Conservation (phyloP, 2,329 filamentous ascomycete species). For the Cercospora citrullina region DNA sequence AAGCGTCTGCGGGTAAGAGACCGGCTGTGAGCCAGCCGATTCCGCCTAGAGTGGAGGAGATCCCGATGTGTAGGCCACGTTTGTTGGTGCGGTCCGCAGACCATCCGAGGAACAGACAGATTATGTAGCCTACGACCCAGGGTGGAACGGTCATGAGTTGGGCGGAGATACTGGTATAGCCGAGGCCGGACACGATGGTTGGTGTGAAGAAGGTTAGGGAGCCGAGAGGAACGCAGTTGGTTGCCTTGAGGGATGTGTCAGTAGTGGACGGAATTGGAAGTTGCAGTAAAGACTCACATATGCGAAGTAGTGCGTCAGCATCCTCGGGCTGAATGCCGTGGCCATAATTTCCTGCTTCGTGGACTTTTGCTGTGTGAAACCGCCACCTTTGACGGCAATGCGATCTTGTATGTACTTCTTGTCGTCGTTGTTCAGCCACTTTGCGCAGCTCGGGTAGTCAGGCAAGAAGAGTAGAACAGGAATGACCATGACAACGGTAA, state of each 20-base stretch:
- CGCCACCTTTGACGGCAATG: constrained; percentile 38
- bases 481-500: constrained; percentile 31
- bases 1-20: constrained; percentile 30
- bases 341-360: constrained; percentile 41
- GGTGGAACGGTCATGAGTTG: constrained; percentile 44
- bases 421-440: constrained; percentile 33
- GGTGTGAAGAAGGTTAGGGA: constrained; percentile 55
- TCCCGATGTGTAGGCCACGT: constrained; percentile 31
- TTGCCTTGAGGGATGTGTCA: constrained; percentile 20
- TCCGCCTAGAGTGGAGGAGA: constrained; percentile 28
- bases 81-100: constrained; percentile 30
- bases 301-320: constrained; percentile 42
- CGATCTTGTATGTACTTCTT: constrained; percentile 33
- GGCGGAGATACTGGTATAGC: constrained; percentile 48
- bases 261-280: not conserved
- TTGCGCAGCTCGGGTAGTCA: constrained; percentile 35
- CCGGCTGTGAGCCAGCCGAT: constrained; percentile 33
- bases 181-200: constrained; percentile 52
- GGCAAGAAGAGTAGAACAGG: constrained; percentile 34
- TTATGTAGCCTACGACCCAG: constrained; percentile 39
- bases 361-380: constrained; percentile 42
- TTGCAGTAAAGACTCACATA: constrained; percentile 26
- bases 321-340: constrained; percentile 42
- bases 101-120: constrained; percentile 35
- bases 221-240: constrained; percentile 37